Base-by-base conservation (phyloP, 305 asterid genomes). In the Fraxinus sp. region DNA sequence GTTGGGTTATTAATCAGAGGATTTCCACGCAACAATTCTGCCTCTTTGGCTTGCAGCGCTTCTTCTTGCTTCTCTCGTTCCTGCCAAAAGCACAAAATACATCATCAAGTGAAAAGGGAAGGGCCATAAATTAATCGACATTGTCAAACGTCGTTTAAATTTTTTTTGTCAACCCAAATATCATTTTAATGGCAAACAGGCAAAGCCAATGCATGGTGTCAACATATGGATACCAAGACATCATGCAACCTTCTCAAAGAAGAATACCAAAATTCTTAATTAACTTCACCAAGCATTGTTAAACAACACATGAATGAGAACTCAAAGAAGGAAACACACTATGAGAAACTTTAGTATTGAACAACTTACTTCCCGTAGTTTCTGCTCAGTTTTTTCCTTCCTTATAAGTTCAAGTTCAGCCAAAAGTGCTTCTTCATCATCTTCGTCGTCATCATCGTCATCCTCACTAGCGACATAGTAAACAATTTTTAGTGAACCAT, bases 401-500 rank as follows among this genome's bases (percentile, higher is more conserved):
- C 90, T 96, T 81, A 96, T 81, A 76, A 93, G 98, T 82, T 92
- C 98, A 82, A 96, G 98, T 88, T 94, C 99, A 26, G 94, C 97
- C 88, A 96, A n/a, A 77, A 94, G 98, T 85, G 98, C 97, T 87
- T 94, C 98, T 77, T 90, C 93, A 81, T 93, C 99, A 83, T 96
- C 98, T 71, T 91, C 99, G 13, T 93, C 97, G 4, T 93, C 92
- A 0, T 92, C 97, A 0, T 93, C 98, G 1, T 92, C 97, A 0
- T 91, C 95, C 14, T 89, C 93, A 74, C 92, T 90, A 55, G 37
- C 43, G 86, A 73, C 10, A n/a, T 7, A 26, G 74, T 30, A 79
- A 9, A 78, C 1, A 71, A 64, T 28, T 72, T 64, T 52, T 83
- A 77, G 75, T 36, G 32, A 24, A 71, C n/a, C 41, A 30, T 28